Evolutionary conservation across 139 green algal genomes (phyloP).

Genomic region (Chlorokybus atmophyticus): DNA sequence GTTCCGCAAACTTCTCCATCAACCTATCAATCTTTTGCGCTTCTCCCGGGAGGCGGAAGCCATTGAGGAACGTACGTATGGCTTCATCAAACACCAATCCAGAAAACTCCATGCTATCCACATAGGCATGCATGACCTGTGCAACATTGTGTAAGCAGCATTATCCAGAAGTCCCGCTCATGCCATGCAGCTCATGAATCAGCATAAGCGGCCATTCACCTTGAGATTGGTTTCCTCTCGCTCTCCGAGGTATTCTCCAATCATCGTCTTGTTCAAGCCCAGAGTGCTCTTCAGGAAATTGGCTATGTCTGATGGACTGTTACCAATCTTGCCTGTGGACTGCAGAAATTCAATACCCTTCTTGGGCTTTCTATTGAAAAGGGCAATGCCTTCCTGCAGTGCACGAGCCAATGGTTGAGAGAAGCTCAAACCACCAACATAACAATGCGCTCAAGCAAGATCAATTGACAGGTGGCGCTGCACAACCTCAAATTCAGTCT

Average conservation of each 20-base stretch:
- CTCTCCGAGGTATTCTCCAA: conserved; percentile 94
- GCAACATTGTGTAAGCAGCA: too few relatives aligned
- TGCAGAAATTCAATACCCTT: conserved; percentile 78
- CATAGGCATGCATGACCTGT: conserved; percentile 90
- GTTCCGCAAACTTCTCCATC: conserved; percentile 99
- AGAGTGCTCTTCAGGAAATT: conserved; percentile 43
- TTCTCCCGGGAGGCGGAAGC: conserved; percentile 75
- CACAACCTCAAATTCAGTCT: conserved; percentile 41
- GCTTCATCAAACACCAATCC: conserved; percentile 75
- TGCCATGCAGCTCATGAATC: conserved; percentile 4
- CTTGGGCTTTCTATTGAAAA: conserved; percentile 96
- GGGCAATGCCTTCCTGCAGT: conserved; percentile 60
- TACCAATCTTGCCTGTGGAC: conserved; percentile 62
- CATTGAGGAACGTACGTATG: conserved; percentile 52
- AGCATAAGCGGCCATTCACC: too few relatives aligned
- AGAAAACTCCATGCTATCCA: conserved; percentile 84
- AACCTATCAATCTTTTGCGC: conserved; percentile 98
- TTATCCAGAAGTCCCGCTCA: too few relatives aligned
- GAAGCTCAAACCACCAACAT: too few relatives aligned
- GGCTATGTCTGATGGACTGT: conserved; percentile 47
- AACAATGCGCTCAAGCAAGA: too few relatives aligned
- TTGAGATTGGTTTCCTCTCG: conserved; percentile 72
- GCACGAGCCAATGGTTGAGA: too few relatives aligned
- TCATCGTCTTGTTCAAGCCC: conserved; percentile 80
- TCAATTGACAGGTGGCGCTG: too few relatives aligned